These are phyloP conservation scores for Lecanosticta acicola DNA, from an alignment of 2,329 filamentous ascomycete species.

Conservation along the genomic window DNA sequence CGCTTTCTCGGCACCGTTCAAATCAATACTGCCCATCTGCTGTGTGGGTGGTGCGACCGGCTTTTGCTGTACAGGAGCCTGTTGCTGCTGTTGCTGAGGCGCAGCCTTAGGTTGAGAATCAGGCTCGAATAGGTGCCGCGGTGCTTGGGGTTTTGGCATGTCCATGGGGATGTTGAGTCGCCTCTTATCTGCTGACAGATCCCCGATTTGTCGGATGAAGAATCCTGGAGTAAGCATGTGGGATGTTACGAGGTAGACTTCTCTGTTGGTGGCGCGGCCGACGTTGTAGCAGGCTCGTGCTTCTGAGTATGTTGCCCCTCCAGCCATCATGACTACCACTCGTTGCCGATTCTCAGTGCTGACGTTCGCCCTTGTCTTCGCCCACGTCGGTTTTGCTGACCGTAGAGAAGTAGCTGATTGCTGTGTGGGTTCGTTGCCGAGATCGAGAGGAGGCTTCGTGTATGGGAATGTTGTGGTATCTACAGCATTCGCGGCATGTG, in stretches of 20 bases:
- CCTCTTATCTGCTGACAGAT: constrained; percentile 69
- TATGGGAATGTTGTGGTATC: constrained; percentile 44
- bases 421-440: constrained; percentile 54
- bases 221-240: constrained; percentile 87
- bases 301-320: constrained; percentile 91
- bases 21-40: constrained; percentile 52
- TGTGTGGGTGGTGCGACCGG: constrained; percentile 46
- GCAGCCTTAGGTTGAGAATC: constrained; percentile 51
- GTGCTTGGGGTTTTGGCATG: constrained; percentile 71
- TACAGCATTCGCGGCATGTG: constrained; percentile 40
- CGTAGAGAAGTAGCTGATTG: constrained; percentile 60
- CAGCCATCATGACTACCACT: constrained; percentile 89
- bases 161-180: constrained; percentile 77
- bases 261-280: constrained; percentile 63
- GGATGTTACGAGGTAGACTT: constrained; percentile 81
- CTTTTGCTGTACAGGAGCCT: constrained; percentile 13
- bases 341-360: constrained; percentile 79
- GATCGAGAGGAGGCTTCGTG: constrained; percentile 54
- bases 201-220: constrained; percentile 75
- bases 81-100: constrained; percentile 16
- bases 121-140: constrained; percentile 78
- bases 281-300: constrained; percentile 83
- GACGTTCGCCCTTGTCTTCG: constrained; percentile 61
- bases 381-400: constrained; percentile 92
- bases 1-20: constrained; percentile 33